A percentile compares a stretch with the other conserved stretches of the same genome.
Conservation (phyloP, 2,329 filamentous ascomycete genomes). For the Aspergillus ochraceoroseus region DNA sequence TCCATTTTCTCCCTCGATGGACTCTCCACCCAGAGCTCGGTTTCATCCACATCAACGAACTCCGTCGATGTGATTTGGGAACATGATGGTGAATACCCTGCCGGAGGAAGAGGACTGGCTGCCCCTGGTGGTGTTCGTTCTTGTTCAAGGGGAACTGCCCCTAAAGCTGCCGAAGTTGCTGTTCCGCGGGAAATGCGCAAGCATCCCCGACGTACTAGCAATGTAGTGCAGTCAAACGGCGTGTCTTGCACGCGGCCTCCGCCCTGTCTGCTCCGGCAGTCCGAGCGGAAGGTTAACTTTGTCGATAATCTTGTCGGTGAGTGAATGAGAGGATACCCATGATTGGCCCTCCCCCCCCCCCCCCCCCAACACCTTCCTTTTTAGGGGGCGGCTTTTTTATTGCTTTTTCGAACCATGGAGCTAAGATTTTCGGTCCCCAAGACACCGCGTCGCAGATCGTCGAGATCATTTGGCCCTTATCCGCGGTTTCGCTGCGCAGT, state of each 20-base stretch:
- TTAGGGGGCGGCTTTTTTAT: constrained; percentile 24
- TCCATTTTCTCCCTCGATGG: constrained; percentile 71
- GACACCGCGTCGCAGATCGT: constrained; percentile 97
- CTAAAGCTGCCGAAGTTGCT: constrained; percentile 31
- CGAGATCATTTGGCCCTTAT: constrained; percentile 92
- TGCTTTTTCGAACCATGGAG: constrained; percentile 24
- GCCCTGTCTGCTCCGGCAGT: constrained; percentile 75
- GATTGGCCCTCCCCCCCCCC: too few relatives aligned
- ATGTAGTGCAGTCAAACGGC: constrained; percentile 49
- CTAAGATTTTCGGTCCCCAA: constrained; percentile 40
- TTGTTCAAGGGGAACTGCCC: constrained; percentile 26
- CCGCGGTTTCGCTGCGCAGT: constrained; percentile 69
- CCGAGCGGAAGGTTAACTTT: constrained; percentile 88
- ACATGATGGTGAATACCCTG: constrained; percentile 33
- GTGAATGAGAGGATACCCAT: too few relatives aligned
- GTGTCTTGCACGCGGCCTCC: constrained; percentile 55
- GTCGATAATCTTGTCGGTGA: constrained; percentile 97
- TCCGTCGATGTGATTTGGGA: constrained; percentile 53
- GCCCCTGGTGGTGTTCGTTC: constrained; percentile 25
- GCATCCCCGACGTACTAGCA: constrained; percentile 51
- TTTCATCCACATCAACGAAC: constrained; percentile 62
- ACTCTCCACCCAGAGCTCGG: constrained; percentile 62
- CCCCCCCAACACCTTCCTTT: constrained; percentile 29
- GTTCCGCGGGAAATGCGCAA: constrained; percentile 41
- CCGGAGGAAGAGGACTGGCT: constrained; percentile 25